phyloP scores from a whole-genome alignment of 352 stramenopile genomes.

The Thraustotheca clavata region DNA sequence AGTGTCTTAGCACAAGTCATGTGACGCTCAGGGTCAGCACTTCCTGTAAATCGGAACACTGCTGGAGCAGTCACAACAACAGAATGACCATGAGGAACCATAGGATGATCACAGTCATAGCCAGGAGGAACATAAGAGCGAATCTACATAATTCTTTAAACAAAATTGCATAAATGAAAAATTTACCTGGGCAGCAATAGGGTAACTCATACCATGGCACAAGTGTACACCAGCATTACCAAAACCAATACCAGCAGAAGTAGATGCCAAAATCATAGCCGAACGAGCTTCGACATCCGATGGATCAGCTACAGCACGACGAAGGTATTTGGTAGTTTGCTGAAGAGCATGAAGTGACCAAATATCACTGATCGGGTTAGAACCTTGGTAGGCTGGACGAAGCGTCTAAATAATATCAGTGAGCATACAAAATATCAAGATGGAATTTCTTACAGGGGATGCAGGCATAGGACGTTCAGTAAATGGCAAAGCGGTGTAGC shows the following conservation, averaged over 20 bases:
- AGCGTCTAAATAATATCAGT: not conserved
- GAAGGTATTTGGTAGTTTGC: conserved; percentile 29
- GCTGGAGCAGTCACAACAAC: conserved; percentile 32
- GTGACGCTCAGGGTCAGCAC: conserved; percentile 29
- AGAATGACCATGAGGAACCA: conserved; percentile 32
- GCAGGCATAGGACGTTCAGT: conserved; percentile 25
- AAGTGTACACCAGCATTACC: conserved; percentile 42
- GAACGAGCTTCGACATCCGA: conserved; percentile 28
- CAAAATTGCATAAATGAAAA: not conserved
- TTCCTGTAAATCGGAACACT: conserved; percentile 42
- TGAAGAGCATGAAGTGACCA: conserved; percentile 34
- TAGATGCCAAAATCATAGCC: conserved; percentile 34
- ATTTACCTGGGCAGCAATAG: conserved; percentile 29
- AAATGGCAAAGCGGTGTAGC: conserved; percentile 35
- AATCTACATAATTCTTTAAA: conserved; percentile 5
- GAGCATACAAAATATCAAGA: not conserved
- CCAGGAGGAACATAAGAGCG: conserved; percentile 22
- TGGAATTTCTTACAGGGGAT: conserved; percentile 19
- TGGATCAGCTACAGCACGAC: conserved; percentile 23
- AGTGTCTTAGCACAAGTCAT: conserved; percentile 32
- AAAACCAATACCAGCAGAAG: conserved; percentile 37
- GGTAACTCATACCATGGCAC: conserved; percentile 40
- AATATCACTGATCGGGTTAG: conserved; percentile 38
- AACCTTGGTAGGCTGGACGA: conserved; percentile 36
- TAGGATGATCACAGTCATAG: conserved; percentile 29